phyloP scores from a whole-genome alignment of 176 grass and related monocot genomes.

The Paspalum notatum region DNA sequence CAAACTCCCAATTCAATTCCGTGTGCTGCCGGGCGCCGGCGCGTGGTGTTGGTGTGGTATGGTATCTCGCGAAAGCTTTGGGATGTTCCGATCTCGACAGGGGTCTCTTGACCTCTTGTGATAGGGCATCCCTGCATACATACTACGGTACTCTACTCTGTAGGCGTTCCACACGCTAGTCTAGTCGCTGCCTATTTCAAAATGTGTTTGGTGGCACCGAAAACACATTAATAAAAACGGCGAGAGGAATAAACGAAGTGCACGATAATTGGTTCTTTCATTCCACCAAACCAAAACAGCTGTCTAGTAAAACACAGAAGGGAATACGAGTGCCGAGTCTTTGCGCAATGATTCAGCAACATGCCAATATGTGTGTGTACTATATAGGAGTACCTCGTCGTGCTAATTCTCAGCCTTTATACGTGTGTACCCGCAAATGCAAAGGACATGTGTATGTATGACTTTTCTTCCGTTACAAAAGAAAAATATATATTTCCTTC shows the following conservation, averaged over 20 bases:
- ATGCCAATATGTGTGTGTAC: neutral
- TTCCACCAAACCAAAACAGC: neutral
- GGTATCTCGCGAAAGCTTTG: too few species aligned
- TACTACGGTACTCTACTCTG: neutral
- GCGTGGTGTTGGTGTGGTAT: too few species aligned
- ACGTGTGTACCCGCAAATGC: neutral
- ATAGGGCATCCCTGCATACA: too few species aligned
- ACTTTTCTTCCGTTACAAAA: neutral
- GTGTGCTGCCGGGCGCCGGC: too few species aligned
- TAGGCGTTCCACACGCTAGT: neutral
- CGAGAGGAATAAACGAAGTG: neutral
- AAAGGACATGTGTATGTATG: constrained; percentile 8
- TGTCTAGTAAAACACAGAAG: neutral
- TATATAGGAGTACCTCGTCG: neutral
- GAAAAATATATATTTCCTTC: neutral
- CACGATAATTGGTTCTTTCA: neutral
- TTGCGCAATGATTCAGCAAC: neutral
- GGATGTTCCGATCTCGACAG: neutral
- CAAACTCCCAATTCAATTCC: too few species aligned
- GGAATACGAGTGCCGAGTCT: constrained; percentile 1
- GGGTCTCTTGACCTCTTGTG: neutral
- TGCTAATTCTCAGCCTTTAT: neutral
- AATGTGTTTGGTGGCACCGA: too few species aligned
- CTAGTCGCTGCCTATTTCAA: too few species aligned
- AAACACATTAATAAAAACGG: too few species aligned